Evolutionary conservation across 83 land plant genomes (phyloP).

Genomic region (Diphasiastrum complanatum): DNA sequence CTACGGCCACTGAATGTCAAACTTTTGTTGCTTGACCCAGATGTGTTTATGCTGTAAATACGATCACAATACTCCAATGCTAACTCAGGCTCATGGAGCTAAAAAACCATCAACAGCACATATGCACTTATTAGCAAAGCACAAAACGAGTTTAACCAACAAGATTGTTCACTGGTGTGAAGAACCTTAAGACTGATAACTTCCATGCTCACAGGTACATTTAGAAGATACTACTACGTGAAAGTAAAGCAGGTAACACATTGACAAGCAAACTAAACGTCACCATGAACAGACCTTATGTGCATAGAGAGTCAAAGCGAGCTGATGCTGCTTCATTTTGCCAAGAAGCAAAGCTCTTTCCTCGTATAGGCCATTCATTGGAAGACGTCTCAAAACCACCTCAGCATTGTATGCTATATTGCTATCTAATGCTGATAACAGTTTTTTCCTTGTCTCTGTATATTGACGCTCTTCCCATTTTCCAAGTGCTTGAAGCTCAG

Average conservation of each 20-base stretch:
- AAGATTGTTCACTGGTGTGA: too few relatives aligned
- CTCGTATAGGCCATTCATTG: conserved; percentile 81
- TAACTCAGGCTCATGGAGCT: conserved; percentile 79
- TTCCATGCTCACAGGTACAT: too few relatives aligned
- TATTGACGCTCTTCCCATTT: conserved; percentile 77
- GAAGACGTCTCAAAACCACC: conserved; percentile 59
- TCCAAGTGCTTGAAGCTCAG: conserved; percentile 42
- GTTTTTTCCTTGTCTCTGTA: conserved; percentile 62
- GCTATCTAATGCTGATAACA: conserved; percentile 64
- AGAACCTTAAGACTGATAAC: too few relatives aligned
- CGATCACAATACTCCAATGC: conserved; percentile 93
- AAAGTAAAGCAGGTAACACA: background rate
- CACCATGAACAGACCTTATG: conserved; percentile 61
- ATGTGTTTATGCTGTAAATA: conserved; percentile 37
- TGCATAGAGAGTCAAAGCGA: conserved; percentile 84
- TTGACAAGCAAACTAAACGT: background rate
- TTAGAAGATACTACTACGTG: too few relatives aligned
- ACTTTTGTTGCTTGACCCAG: conserved; percentile 3
- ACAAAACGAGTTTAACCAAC: background rate
- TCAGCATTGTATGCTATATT: conserved; percentile 68
- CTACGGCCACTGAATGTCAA: conserved; percentile 8
- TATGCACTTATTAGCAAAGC: background rate
- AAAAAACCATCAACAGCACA: conserved; percentile 10
- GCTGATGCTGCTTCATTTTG: conserved; percentile 81
- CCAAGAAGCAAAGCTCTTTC: conserved; percentile 88